Evolutionary conservation across 805 yeast species (phyloP), one percentile per base, ranked within the genome.

Genomic region (Monosporozyma siamensis): DNA sequence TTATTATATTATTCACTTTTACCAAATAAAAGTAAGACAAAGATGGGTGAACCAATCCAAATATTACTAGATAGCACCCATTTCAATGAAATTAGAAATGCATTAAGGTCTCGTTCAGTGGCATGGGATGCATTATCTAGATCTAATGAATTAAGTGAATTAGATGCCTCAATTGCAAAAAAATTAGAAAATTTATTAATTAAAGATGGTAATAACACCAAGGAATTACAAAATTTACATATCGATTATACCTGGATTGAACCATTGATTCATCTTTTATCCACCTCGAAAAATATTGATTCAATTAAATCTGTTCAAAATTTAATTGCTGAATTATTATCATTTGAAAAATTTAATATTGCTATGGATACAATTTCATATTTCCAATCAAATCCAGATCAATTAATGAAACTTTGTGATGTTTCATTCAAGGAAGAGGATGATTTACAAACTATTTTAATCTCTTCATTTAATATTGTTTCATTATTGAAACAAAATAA

Each of bases 91-190:
- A 72, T 80, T 41, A 71, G 81, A 52, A 69, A 72, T 49, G 77
- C 77, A 47, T 79, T 87, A 48, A 71, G 92, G 54, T 80, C 84
- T 46, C 75, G 92, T 49, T 79, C 89, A 25, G 76, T 88, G 43
- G 94, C 95, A 25, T 89, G 97, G 97, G 94, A 85, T 55, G 94
- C 94, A 8, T 78, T 83, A 53, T 80, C 84, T 9, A 72, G 95
- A 43, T 80, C 89, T 15, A 78, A 76, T 38, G 74, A 79, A 36
- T 69, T 89, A 30, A 66, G 80, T 35, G 72, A 72, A 40, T 77
- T 75, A 47, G 92, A 86, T 58, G 90, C 89, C 9, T 72, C 72
- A 40, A 65, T 52, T 31, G 61, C 61, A 22, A 61, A 61, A 43
- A 47, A 49, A 14, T 42, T 59, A 40, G 63, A 61, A 40, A 57